Evolutionary conservation across 768 basidiomycete species (phyloP), one percentile per base, ranked within the genome.

Genomic region (Agrocybe praecox): DNA sequence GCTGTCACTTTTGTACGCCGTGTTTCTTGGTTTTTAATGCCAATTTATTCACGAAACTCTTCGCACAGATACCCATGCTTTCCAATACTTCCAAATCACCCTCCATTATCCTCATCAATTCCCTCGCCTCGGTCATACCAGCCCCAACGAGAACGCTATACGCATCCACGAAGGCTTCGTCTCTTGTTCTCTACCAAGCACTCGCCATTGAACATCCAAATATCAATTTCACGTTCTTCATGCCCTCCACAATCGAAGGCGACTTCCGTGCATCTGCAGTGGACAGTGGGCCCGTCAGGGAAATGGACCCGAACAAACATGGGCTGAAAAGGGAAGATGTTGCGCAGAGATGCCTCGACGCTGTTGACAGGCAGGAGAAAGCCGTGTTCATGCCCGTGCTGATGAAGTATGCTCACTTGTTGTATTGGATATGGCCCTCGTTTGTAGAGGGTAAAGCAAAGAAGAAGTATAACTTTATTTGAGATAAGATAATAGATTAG

Each of bases 61-160:
- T 14, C 58, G 26, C 5, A 9, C 58, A 96, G 93, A 86, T 96
- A 6, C 94, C 94, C 0, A 68, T 94, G 0, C 81, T 96, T 32
- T 75, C 81, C 11, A 66, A 76, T 22, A 81, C 86, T 0, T 94
- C 92, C 0, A 54, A 67, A 0, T 78, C 83, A 0, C 94, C 94
- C 0, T 84, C 91, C 0, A 77, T 96, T 34, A 82, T 93, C 23
- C 84, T 96, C 42, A 67, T 97, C 33, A 92, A 92, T 8, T 90
- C 88, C 24, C 75, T 89, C 2, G 95, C 88, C 2, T 85, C 92
- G 2, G 76, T 88, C 6, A 86, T 95, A 33, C 91, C 95, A 2
- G 85, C 94, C 0, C 95, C 95, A 0, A 94, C 91, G 0, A 87
- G 95, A 7, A 75, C 91, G 0, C 73, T 98, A 33, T 98, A 98